phyloP scores from a whole-genome alignment of 345 rosid genomes.

The Orychophragmus violaceus region DNA sequence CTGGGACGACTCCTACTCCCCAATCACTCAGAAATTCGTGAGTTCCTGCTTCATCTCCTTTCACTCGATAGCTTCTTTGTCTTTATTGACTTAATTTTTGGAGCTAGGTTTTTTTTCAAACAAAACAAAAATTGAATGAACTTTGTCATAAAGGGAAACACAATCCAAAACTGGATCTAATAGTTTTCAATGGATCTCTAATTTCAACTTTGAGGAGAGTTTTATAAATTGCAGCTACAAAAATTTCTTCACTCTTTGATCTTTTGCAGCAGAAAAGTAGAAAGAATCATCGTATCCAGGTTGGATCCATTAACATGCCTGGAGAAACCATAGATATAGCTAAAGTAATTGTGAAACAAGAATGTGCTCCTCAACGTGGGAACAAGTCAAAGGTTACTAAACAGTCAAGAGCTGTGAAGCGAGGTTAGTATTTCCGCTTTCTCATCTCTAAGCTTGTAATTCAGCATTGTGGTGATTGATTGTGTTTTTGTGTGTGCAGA shows the following conservation, averaged over 20 bases:
- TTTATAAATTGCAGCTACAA: too few species aligned
- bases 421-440: constrained; percentile 34
- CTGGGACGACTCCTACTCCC: constrained; percentile 32
- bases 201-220: too few species aligned
- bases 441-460: neutral
- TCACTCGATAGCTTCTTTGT: neutral
- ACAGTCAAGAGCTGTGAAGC: constrained; percentile 30
- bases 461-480: constrained; percentile 10
- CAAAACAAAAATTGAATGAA: constrained; percentile 13
- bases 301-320: constrained; percentile 21
- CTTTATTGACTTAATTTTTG: neutral
- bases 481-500: constrained; percentile 31
- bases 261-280: constrained; percentile 40
- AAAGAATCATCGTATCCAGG: constrained; percentile 28
- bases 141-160: constrained; percentile 4
- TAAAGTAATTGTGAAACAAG: constrained; percentile 25
- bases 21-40: constrained; percentile 35
- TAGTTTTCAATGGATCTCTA: neutral
- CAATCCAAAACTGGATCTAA: constrained; percentile 2
- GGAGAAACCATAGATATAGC: constrained; percentile 21
- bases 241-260: neutral
- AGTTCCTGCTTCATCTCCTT: neutral
- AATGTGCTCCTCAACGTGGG: constrained; percentile 28
- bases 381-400: constrained; percentile 37
- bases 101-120: constrained; percentile 3